Conservation (phyloP, 148 eudicot species). For the Limonium bicolor region DNA sequence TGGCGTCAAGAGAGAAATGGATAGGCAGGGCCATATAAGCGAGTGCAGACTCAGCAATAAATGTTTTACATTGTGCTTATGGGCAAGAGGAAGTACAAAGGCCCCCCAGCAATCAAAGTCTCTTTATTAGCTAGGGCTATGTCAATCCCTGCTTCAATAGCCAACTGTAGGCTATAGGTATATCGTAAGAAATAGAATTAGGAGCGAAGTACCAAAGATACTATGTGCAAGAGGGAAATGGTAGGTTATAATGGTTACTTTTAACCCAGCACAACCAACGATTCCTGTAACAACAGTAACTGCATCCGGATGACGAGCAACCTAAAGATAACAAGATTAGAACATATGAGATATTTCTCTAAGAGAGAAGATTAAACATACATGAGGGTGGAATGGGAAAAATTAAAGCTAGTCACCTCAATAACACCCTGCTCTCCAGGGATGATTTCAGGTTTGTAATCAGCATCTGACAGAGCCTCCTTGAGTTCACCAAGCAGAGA, state of each 20-base stretch:
- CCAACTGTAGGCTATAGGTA: constrained; percentile 97
- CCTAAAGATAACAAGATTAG: constrained; percentile 36
- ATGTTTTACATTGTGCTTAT: constrained; percentile 95
- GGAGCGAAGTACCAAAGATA: constrained; percentile 1
- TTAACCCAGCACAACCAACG: constrained; percentile 97
- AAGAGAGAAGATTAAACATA: too few species aligned
- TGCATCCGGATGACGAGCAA: constrained; percentile 97
- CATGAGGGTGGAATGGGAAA: not conserved
- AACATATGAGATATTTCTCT: constrained; percentile 34
- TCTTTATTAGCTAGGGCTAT: constrained; percentile 98
- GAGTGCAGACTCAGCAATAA: constrained; percentile 98
- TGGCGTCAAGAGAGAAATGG: too few species aligned
- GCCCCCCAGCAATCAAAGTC: constrained; percentile 97
- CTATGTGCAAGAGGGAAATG: not conserved
- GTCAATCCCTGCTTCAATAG: constrained; percentile 94
- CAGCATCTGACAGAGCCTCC: constrained; percentile 79
- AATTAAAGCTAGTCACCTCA: constrained; percentile 46
- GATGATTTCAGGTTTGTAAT: constrained; percentile 83
- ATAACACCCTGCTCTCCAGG: constrained; percentile 89
- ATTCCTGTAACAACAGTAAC: constrained; percentile 91
- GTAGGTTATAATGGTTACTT: constrained; percentile 22
- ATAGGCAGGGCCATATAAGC: too few species aligned
- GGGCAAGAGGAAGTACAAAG: constrained; percentile 98
- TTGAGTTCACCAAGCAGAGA: constrained; percentile 65
- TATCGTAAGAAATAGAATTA: constrained; percentile 9